phyloP scores from a whole-genome alignment of 768 basidiomycete genomes.

The Dictyophora rubrovolvata region DNA sequence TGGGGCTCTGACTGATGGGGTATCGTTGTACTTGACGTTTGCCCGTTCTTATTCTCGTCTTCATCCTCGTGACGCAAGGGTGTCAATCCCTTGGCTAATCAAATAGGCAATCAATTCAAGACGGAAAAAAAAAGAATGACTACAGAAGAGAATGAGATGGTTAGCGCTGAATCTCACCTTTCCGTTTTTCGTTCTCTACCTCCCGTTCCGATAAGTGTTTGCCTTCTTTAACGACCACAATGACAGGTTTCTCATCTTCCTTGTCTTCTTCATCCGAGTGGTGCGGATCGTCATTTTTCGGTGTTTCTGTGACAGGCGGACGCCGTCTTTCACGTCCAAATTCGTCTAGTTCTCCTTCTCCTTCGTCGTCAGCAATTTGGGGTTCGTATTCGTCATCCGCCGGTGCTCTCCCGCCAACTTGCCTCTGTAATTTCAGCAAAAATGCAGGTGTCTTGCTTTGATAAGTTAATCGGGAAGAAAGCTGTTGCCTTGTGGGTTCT shows the following conservation, averaged over 20 bases:
- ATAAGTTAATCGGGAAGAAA: slow-evolving; percentile 63
- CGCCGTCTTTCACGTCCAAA: slow-evolving; percentile 7
- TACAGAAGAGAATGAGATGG: background rate
- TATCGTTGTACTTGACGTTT: background rate
- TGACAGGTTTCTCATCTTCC: slow-evolving; percentile 12
- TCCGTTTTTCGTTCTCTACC: slow-evolving; percentile 65
- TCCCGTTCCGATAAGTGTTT: slow-evolving; percentile 77
- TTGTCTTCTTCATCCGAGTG: slow-evolving; percentile 20
- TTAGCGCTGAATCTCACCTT: slow-evolving; percentile 35
- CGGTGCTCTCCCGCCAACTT: slow-evolving; percentile 38
- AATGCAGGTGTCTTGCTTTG: slow-evolving; percentile 51
- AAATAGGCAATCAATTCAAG: background rate
- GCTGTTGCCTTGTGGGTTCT: slow-evolving; percentile 62
- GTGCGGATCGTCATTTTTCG: slow-evolving; percentile 23
- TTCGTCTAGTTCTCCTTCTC: slow-evolving; percentile 1
- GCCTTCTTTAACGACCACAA: slow-evolving; percentile 75
- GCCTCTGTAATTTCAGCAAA: slow-evolving; percentile 54
- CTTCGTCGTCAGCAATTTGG: background rate
- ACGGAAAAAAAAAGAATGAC: background rate
- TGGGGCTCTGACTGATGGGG: background rate
- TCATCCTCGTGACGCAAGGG: slow-evolving; percentile 1
- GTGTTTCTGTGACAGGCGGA: slow-evolving; percentile 1
- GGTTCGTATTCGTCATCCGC: slow-evolving; percentile 21
- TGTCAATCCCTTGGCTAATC: slow-evolving; percentile 8
- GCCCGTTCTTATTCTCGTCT: background rate